Evolutionary conservation across 164 flowering plant species (phyloP), one percentile per base, ranked within the genome.

Genomic region (Aristolochia fimbriata): DNA sequence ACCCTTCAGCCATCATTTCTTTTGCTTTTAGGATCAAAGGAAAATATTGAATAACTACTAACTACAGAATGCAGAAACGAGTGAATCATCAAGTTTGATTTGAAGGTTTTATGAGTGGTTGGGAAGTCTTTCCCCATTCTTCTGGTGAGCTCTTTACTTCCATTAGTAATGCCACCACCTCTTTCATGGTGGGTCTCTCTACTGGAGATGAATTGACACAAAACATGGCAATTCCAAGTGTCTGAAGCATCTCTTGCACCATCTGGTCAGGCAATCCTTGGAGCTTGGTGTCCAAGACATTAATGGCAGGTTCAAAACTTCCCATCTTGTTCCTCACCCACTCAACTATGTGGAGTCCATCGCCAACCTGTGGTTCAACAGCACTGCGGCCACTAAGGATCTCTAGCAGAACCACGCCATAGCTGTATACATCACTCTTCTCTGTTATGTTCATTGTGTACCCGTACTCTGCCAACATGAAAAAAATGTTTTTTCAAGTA

Each of bases 351-450:
- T 92, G 98, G 25, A 74, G 75, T 6, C 98, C 96, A 49, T 85
- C 96, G 0, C 81, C 86, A 9, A 79, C 63, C 23, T 76, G 82
- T 1, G 86, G 60, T 65, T 87, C 84, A 6, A 92, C 78, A 0
- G 96, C 93, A 37, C 84, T 84, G 10, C 95, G 82, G 19, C 99
- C 97, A 23, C 86, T 89, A 48, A 92, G 76, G 17, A 92, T 82
- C 75, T 92, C 93, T 25, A 92, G 72, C 60, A 92, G 54, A 7
- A 92, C 99, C 47, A 94, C 96, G 12, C 99, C 99, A 62, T 82
- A 94, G 61, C 97, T 94, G 74, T 91, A 94, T 21, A 94, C 99
- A 62, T 94, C 99, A 30, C 97, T 91, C 85, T 91, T 94, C 72
- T 91, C 96, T 21, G 99, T 88, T 68, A 94, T 94, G 76, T 91